Evolutionary conservation across 495 filamentous ascomycete species (phyloP), one percentile per base, ranked within the genome.

Genomic region (Hypoxylon fuscum): DNA sequence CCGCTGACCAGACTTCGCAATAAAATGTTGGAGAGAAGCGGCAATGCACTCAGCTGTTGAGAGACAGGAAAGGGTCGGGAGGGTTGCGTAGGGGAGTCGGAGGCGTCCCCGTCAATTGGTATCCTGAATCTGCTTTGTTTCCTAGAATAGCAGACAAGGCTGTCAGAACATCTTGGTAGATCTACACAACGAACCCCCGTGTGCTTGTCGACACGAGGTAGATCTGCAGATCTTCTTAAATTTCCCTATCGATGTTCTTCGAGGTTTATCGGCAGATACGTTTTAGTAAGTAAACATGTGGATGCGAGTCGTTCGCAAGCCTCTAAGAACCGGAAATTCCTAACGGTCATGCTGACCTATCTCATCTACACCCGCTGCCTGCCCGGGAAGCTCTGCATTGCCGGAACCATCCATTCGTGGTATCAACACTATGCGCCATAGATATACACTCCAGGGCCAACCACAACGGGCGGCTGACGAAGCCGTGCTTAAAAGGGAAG

Each of bases 191-290:
- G 44, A 43, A 34, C 40, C 35, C n/a, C 48, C 21, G 46, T 55
- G 46, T n/a, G 14, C 29, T 57, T 38, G 18, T 66, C 35, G 53
- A 66, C 53, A 66, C 63, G 63, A 66, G 42, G 63, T 62, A 57
- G 63, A 66, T 61, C 57, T 62, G 57, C 23, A 66, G 63, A 66
- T 62, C 57, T 40, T 23, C 23, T 43, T 41, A 38, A 58, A 54
- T 54, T 37, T 37, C 37, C 18, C 8, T 35, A 50, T 40, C 32
- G 27, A 38, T 51, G 14, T 25, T 9, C 12, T 25, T 50, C 20
- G n/a, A n/a, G n/a, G 9, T 46, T 48, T 51, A 23, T 22, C 29
- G 27, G 34, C 14, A 6, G 15, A 43, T 34, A 23, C 17, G 29
- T 27, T 37, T 15, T 38, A 45, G 8, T 32, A 50, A 3, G 38